Percentiles rank a stretch among this genome's conserved stretches.
These are phyloP conservation scores for Penicillium nucicola DNA, from an alignment of 495 filamentous ascomycete species.

Conservation along the genomic window DNA sequence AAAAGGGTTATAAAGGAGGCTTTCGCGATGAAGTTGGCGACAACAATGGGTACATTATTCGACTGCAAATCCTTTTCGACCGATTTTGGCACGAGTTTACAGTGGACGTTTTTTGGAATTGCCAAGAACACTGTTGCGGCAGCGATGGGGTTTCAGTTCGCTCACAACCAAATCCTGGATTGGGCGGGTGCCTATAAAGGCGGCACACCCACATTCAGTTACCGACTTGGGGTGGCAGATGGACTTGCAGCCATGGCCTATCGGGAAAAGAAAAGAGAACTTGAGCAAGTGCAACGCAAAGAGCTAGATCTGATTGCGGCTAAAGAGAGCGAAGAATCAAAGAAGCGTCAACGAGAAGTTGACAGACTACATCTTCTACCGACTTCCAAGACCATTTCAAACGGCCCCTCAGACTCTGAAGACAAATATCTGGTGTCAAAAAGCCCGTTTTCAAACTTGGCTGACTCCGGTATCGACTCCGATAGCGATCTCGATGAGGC, in stretches of 20 bases:
- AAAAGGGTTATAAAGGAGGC: conserved; percentile 1
- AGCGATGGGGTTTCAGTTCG: conserved; percentile 26
- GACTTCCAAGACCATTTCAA: not conserved
- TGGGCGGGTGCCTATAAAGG: conserved; percentile 23
- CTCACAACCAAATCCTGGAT: conserved; percentile 27
- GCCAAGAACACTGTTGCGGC: conserved; percentile 30
- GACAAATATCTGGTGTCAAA: not conserved
- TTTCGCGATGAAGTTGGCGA: conserved; percentile 2
- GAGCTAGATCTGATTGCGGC: conserved; percentile 16
- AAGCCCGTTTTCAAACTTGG: not conserved
- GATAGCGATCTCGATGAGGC: not conserved
- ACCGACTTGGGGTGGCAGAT: conserved; percentile 26
- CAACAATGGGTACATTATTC: conserved; percentile 7
- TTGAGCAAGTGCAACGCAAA: conserved; percentile 16
- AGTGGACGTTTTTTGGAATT: conserved; percentile 30
- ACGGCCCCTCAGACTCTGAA: not conserved
- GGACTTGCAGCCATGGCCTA: conserved; percentile 24
- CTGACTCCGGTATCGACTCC: not conserved
- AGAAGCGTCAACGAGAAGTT: not conserved
- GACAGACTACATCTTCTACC: not conserved
- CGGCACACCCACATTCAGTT: conserved; percentile 21
- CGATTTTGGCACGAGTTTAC: not conserved
- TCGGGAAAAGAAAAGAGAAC: conserved; percentile 19
- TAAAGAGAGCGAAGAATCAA: conserved; percentile 15
- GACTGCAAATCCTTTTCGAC: conserved; percentile 6